Base-by-base conservation (phyloP, 1,284 basidiomycete species). In the Jaminaea rosea region DNA sequence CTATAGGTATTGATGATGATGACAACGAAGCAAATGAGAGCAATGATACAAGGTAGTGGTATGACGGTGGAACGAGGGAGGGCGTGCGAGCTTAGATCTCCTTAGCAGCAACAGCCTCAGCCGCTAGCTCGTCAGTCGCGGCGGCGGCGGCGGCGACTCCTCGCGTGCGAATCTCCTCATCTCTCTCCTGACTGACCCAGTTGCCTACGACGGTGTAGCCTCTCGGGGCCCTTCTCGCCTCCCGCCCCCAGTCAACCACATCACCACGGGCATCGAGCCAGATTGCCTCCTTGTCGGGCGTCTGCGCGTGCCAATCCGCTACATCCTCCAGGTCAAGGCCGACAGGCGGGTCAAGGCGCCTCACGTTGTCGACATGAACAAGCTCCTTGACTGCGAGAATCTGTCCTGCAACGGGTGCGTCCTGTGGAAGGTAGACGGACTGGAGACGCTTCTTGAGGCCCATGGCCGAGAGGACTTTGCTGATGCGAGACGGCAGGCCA, bases 381-480 rank as follows among this genome's bases (percentile, higher is more conserved):
- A 91, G 77, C 77, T 91, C 88, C 78, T 91, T 91, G 52, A 90
- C 82, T 11, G 77, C 76, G 34, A 91, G 78, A 47, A 91, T 87
- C 71, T 86, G 87, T 23, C 88, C 88, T 0, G 87, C 88, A 21
- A 82, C 79, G 55, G 85, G 84, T 0, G 83, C 82, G 0, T 79
- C 79, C 59, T 88, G 85, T 6, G 77, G 76, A 56, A 86, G 84
- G 73, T 84, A 90, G 31, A 90, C 87, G 0, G 84, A 88, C 67
- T 88, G 86, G 75, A 85, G 80, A 26, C 88, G 81, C 55, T 84
- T 78, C 72, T 85, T 84, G 48, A 91, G 78, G 0, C 88, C 88
- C 1, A 91, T 81, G 0, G 86, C 80, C 19, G 80, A 79, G 19
- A 90, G 79, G 0, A 87, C 88, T 46, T 80, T 83, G 71, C 86